Base-by-base conservation (phyloP, 108 stramenopile species). In the Fistulifera pelliculosa region DNA sequence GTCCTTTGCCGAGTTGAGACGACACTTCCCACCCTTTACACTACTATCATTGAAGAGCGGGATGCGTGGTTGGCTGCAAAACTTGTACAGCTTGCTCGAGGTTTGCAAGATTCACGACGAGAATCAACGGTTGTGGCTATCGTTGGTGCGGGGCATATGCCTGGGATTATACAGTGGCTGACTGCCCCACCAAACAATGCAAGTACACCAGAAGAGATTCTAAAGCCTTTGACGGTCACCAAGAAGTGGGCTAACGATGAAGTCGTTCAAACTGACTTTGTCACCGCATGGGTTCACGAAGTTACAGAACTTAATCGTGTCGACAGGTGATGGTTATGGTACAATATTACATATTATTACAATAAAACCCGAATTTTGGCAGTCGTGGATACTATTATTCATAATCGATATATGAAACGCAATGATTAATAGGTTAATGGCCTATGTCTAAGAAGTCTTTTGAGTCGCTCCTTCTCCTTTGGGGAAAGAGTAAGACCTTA, bases 101-200 rank as follows among this genome's bases (percentile, higher is more conserved):
- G 52, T 53, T 40, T 21, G 27, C 18, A 59, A 39, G 25, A 47
- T n/a, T 1, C 27, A 27, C 45, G 35, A 38, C 41, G 14, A 27
- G 19, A 17, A 26, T 26, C 62, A 17, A n/a, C 23, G 38, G n/a
- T 87, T 50, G 85, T 91, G 40, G 85, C 79, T 13, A 77, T 92
- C 41, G 84, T 92, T 7, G 90, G 90, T 16, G 90, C 90, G n/a
- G 85, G 90, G 10, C 90, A 87, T 68, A 68, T 86, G 40, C 56
- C 64, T 45, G 90, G 90, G 0, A 77, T 92, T 23, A 61, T 45
- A 16, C 42, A 61, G 22, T 67, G 71, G 68, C 35, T 80, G 42
- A 80, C 79, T 19, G 43, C 39, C 3, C 17, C 56, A n/a, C 15
- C 56, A 14, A 1, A 5, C 6, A 16, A 40, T n/a, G 18, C 53